Percentiles rank a stretch among this genome's conserved stretches.
These are phyloP conservation scores for Xylariaceae sp. DNA, from an alignment of 2,329 filamentous ascomycete species.

Conservation along the genomic window DNA sequence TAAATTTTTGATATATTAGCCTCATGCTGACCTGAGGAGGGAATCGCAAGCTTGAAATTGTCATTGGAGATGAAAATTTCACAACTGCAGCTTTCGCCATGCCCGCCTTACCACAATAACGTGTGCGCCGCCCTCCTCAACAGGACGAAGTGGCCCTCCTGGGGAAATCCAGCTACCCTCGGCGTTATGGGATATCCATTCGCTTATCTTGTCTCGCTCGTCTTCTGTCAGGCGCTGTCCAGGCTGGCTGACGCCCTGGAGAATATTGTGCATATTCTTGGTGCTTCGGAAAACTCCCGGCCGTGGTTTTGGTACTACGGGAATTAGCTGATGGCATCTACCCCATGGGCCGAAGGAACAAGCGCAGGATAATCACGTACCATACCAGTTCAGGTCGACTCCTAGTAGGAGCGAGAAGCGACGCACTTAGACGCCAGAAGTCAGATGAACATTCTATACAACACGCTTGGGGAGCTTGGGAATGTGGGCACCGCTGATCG, in stretches of 20 bases:
- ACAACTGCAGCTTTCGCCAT: too few relatives aligned
- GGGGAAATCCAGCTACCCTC: constrained; percentile 68
- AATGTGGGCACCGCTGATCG: too few relatives aligned
- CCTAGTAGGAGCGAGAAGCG: constrained; percentile 64
- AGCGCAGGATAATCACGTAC: background rate
- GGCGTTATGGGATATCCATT: constrained; percentile 72
- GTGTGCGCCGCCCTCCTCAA: constrained; percentile 68
- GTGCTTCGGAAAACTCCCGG: constrained; percentile 78
- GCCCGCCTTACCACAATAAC: constrained; percentile 57
- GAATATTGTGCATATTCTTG: constrained; percentile 84
- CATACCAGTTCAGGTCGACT: constrained; percentile 68
- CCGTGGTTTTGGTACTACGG: constrained; percentile 67
- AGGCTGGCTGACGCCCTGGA: constrained; percentile 69
- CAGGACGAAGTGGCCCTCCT: constrained; percentile 61
- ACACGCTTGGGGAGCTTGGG: background rate
- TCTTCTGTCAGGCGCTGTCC: constrained; percentile 60
- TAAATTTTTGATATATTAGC: constrained; percentile 43
- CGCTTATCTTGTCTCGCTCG: constrained; percentile 58
- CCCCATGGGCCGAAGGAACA: background rate
- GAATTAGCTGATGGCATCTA: background rate
- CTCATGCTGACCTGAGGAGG: background rate
- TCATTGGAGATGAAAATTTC: constrained; percentile 25
- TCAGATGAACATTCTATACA: background rate
- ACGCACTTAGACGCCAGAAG: background rate
- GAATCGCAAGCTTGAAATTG: background rate